Percentiles rank a stretch among this genome's conserved stretches.
Evolutionary conservation across 169 alveolate species (phyloP).

Genomic region (Eimeria nieschulzi): DNA sequence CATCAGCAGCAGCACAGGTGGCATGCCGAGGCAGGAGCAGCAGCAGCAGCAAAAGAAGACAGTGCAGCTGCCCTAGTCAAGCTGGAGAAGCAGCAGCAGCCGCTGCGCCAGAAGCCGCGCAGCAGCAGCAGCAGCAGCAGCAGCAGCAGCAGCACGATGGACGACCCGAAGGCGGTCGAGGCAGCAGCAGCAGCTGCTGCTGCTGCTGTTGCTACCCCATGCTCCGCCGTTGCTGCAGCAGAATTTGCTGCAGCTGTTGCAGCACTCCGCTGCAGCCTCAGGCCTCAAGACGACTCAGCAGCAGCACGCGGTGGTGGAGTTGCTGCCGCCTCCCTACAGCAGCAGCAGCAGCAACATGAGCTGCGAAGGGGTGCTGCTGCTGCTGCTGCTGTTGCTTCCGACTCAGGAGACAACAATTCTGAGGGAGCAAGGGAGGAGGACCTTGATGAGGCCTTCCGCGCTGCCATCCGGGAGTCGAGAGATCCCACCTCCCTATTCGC

Average conservation of each 20-base stretch:
- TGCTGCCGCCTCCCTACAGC: conserved; percentile 23
- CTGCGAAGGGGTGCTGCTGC: conserved; percentile 3
- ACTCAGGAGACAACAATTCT: not conserved
- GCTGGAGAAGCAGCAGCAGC: conserved; percentile 26
- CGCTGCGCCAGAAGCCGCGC: conserved; percentile 12
- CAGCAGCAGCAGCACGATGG: not conserved
- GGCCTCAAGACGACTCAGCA: conserved; percentile 14
- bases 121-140: conserved; percentile 20
- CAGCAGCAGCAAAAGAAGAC: conserved; percentile 20
- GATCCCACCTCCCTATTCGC: conserved; percentile 15
- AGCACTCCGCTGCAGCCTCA: conserved; percentile 30
- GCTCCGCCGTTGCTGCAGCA: conserved; percentile 13
- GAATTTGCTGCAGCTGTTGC: conserved; percentile 19
- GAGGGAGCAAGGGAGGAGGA: conserved; percentile 2
- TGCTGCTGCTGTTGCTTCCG: not conserved
- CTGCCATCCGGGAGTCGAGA: not conserved
- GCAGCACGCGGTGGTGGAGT: not conserved
- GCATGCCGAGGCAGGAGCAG: not conserved
- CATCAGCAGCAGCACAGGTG: not conserved
- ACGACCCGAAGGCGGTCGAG: not conserved
- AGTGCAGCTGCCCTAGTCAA: not conserved
- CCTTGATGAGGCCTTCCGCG: not conserved
- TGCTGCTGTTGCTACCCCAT: not conserved
- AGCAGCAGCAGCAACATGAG: conserved; percentile 36
- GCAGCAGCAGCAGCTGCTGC: conserved; percentile 1